phyloP scores from a whole-genome alignment of 176 grass and related monocot genomes.

The Panicum miliaceum region DNA sequence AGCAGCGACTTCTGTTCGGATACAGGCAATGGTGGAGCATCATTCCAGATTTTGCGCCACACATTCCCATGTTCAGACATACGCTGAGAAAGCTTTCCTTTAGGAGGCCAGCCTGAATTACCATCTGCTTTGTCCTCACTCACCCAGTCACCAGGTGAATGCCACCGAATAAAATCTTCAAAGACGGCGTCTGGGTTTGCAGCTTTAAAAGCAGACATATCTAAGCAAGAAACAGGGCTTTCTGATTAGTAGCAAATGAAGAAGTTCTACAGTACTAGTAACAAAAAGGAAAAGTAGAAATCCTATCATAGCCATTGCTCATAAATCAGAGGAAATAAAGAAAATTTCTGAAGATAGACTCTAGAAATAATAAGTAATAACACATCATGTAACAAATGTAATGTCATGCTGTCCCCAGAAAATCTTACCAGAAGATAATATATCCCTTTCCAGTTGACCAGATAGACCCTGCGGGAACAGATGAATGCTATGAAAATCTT shows the following conservation, averaged over 20 bases:
- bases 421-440: conserved; percentile 83
- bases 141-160: conserved; percentile 98
- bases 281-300: neutral
- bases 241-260: conserved; percentile 40
- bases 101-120: conserved; percentile 74
- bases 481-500: conserved; percentile 43
- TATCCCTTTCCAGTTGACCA: conserved; percentile 92
- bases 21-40: conserved; percentile 77
- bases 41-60: conserved; percentile 98
- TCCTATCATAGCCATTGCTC: neutral
- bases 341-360: conserved; percentile 31
- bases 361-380: neutral
- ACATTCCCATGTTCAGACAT: conserved; percentile 92
- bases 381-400: neutral
- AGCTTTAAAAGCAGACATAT: conserved; percentile 99
- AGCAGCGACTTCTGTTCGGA: conserved; percentile 85
- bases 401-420: conserved; percentile 22
- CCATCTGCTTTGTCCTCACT: conserved; percentile 51
- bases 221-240: conserved; percentile 48
- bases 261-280: conserved; percentile 6
- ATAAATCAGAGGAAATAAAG: conserved; percentile 39
- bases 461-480: conserved; percentile 71
- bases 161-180: conserved; percentile 99
- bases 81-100: conserved; percentile 82
- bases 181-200: conserved; percentile 92